Percentiles rank a stretch among this genome's conserved stretches.
Evolutionary conservation across 768 basidiomycete genomes (phyloP).

Genomic region (Sporobolomyces roseus): DNA sequence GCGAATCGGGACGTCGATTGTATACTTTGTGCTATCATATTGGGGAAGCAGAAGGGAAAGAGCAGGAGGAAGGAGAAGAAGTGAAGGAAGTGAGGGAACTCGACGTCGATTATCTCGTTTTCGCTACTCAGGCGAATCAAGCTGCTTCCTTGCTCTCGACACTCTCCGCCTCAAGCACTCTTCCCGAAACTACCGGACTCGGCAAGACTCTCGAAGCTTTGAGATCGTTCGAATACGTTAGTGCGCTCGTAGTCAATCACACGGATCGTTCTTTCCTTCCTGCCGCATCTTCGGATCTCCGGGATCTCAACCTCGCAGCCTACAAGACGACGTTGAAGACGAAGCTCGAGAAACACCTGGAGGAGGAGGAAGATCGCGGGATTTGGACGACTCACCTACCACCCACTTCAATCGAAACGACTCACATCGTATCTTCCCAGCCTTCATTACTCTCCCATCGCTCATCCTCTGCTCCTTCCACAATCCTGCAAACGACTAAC

Average conservation of each 20-base stretch:
- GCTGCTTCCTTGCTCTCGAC: constrained; percentile 57
- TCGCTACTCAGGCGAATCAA: constrained; percentile 70
- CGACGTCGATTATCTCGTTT: constrained; percentile 59
- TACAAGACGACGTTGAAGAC: no score
- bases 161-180: constrained; percentile 14
- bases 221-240: constrained; percentile 57
- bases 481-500: constrained; percentile 69
- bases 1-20: neutral
- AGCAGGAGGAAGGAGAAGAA: neutral
- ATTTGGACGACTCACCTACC: constrained; percentile 45
- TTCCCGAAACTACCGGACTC: neutral
- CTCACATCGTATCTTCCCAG: constrained; percentile 55
- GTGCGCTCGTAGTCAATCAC: constrained; percentile 61
- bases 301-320: constrained; percentile 62
- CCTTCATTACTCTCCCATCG: constrained; percentile 45
- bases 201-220: constrained; percentile 54
- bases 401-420: constrained; percentile 64
- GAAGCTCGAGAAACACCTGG: neutral
- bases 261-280: constrained; percentile 63
- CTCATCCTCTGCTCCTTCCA: constrained; percentile 47
- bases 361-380: neutral
- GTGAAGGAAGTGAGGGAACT: neutral
- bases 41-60: neutral
- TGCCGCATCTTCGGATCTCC: constrained; percentile 53
- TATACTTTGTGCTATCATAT: neutral